Evolutionary conservation across 305 asterid species (phyloP).

Genomic region (Fraxinus floribunda): DNA sequence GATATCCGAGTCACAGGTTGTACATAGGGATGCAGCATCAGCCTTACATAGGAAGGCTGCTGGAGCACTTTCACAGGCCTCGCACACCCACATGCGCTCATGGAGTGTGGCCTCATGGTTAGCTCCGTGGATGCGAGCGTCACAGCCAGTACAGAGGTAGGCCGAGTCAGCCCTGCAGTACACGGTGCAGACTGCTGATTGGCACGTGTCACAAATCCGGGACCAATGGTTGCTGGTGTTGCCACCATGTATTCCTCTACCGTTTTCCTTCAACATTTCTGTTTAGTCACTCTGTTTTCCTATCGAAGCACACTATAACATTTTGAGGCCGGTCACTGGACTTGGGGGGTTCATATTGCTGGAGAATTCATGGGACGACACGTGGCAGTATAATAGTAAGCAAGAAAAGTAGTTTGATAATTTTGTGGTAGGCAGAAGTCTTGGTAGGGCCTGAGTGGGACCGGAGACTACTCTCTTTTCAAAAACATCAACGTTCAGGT

Average conservation of each 20-base stretch:
- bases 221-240: constrained; percentile 35
- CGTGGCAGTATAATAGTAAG: constrained; percentile 48
- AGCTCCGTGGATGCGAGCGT: constrained; percentile 51
- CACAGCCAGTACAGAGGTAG: constrained; percentile 64
- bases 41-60: constrained; percentile 69
- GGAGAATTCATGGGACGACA: constrained; percentile 40
- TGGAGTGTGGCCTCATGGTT: constrained; percentile 42
- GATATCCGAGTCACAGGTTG: constrained; percentile 62
- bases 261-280: constrained; percentile 45
- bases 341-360: constrained; percentile 9
- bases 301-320: neutral
- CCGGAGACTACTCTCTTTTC: neutral
- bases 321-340: neutral
- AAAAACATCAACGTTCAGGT: neutral
- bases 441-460: constrained; percentile 23
- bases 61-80: constrained; percentile 63
- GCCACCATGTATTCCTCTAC: constrained; percentile 9
- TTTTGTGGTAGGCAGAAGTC: constrained; percentile 47
- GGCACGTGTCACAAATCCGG: constrained; percentile 57
- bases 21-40: constrained; percentile 68
- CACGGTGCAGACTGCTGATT: constrained; percentile 50
- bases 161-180: constrained; percentile 67
- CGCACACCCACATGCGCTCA: constrained; percentile 61
- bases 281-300: neutral
- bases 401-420: constrained; percentile 24